phyloP scores from a whole-genome alignment of 139 green algal genomes.

The Auxenochlorella pyrenoidosa region DNA sequence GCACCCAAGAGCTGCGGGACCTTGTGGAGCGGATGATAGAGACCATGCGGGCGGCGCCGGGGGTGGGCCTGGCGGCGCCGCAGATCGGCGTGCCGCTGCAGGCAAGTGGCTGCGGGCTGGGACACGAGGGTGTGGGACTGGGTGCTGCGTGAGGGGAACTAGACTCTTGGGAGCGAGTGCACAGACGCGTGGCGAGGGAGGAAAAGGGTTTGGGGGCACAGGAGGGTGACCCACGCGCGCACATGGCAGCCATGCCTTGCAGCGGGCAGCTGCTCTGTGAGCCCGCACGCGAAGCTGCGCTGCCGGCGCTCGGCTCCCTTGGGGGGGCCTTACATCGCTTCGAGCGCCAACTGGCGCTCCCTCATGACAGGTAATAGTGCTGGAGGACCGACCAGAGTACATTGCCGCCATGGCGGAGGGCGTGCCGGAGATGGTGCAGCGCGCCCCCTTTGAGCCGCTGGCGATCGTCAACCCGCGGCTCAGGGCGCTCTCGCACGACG shows the following conservation, averaged over 20 bases:
- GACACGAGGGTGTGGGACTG: too few relatives aligned
- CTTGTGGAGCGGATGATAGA: conserved; percentile 36
- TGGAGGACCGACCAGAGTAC: conserved; percentile 44
- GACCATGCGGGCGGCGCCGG: conserved; percentile 39
- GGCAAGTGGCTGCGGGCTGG: neutral
- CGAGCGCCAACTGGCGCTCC: too few relatives aligned
- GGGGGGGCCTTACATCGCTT: too few relatives aligned
- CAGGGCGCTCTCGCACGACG: neutral
- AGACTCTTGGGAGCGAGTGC: too few relatives aligned
- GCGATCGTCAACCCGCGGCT: conserved; percentile 39
- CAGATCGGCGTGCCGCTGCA: conserved; percentile 43
- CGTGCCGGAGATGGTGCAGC: conserved; percentile 16
- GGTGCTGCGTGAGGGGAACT: too few relatives aligned
- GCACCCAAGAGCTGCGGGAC: conserved; percentile 27
- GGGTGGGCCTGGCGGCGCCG: conserved; percentile 46
- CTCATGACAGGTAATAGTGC: conserved; percentile 45
- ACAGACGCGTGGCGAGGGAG: too few relatives aligned
- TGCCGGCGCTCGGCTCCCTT: too few relatives aligned
- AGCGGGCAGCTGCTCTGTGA: too few relatives aligned
- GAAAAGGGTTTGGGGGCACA: too few relatives aligned
- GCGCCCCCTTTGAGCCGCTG: conserved; percentile 24
- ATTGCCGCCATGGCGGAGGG: neutral
- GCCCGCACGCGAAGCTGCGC: too few relatives aligned
- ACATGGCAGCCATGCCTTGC: too few relatives aligned
- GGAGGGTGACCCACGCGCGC: too few relatives aligned